Conservation (phyloP, 208 protist genomes). For the Vickermania ingenoplastis region DNA sequence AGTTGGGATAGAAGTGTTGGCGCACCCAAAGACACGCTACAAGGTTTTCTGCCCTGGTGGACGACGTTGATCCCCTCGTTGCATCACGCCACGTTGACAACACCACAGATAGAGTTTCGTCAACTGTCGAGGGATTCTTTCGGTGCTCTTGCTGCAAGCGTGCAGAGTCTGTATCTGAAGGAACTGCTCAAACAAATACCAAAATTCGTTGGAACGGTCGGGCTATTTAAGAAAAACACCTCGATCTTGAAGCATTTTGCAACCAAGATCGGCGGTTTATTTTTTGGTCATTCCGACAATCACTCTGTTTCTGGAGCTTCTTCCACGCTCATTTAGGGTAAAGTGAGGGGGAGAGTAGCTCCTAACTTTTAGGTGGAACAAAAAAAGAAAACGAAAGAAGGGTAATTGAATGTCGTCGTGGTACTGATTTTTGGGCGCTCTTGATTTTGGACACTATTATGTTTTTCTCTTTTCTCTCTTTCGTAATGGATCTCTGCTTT, state of each 20-base stretch:
- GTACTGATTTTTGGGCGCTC: no score
- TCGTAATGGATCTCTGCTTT: no score
- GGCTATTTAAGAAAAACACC: constrained; percentile 4
- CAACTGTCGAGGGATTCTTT: neutral
- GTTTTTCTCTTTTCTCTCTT: no score
- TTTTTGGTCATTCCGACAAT: constrained; percentile 1
- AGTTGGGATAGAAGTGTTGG: neutral
- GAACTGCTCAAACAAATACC: constrained; percentile 3
- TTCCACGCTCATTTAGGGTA: neutral
- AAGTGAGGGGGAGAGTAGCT: no score
- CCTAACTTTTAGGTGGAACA: no score
- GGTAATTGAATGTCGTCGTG: no score
- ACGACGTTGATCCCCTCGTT: neutral
- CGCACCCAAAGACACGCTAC: neutral
- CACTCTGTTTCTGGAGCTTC: neutral
- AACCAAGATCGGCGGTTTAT: neutral
- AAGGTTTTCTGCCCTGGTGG: neutral
- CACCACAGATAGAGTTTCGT: neutral
- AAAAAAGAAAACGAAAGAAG: no score
- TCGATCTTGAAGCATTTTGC: neutral
- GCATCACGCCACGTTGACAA: neutral
- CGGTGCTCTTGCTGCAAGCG: neutral
- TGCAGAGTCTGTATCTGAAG: neutral
- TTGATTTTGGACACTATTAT: no score
- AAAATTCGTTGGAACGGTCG: neutral